phyloP scores from a whole-genome alignment of 1,284 basidiomycete species.

The Ganoderma sp. region DNA sequence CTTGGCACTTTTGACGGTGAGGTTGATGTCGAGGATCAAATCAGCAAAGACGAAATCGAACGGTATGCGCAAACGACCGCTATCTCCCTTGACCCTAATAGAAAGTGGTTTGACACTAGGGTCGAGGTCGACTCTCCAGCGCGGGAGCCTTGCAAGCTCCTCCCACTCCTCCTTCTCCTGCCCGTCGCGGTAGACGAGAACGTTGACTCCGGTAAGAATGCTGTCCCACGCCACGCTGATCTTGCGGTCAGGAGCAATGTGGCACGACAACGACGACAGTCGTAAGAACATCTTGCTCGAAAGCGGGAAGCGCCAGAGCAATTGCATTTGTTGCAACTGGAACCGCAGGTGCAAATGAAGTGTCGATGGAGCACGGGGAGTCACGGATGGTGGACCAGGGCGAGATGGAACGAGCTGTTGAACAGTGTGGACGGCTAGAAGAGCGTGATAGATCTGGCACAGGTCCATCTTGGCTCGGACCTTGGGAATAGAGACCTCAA shows the following conservation, averaged over 20 bases:
- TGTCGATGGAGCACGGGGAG: conserved; percentile 26
- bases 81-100: conserved; percentile 65
- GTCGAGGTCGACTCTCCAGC: conserved; percentile 53
- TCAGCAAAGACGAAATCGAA: conserved; percentile 79
- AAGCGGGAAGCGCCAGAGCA: conserved; percentile 52
- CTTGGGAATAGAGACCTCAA: conserved; percentile 30
- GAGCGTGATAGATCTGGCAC: conserved; percentile 74
- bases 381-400: conserved; percentile 11
- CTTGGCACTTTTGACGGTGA: conserved; percentile 71
- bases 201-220: conserved; percentile 52
- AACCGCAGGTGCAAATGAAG: conserved; percentile 41
- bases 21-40: conserved; percentile 69
- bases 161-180: conserved; percentile 67
- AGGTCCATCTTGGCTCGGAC: conserved; percentile 45
- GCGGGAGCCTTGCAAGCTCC: conserved; percentile 72
- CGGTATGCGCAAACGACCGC: conserved; percentile 79
- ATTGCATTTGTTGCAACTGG: conserved; percentile 46
- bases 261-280: conserved; percentile 49
- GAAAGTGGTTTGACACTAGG: conserved; percentile 32
- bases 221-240: conserved; percentile 43
- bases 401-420: conserved; percentile 48
- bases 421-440: conserved; percentile 69
- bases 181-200: conserved; percentile 44
- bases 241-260: conserved; percentile 26
- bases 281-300: conserved; percentile 55